These are phyloP conservation scores for Mangifera indica DNA, from an alignment of 345 rosid genomes.

Conservation along the genomic window DNA sequence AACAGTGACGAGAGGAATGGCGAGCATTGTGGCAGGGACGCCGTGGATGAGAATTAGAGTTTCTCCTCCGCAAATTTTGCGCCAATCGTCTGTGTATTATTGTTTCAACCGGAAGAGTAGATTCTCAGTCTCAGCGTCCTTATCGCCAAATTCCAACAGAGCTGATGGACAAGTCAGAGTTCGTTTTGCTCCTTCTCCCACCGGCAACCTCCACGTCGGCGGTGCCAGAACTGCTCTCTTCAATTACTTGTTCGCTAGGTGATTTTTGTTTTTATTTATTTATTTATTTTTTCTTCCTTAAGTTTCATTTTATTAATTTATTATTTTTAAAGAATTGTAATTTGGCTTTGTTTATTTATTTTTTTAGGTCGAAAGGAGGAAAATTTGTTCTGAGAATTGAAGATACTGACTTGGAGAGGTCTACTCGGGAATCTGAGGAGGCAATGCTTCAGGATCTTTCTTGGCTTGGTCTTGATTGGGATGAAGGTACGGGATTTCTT, in stretches of 20 bases:
- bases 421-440: slow-evolving; percentile 85
- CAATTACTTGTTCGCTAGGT: slow-evolving; percentile 93
- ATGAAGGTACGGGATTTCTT: slow-evolving; percentile 59
- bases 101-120: slow-evolving; percentile 5
- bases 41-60: slow-evolving; percentile 58
- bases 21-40: slow-evolving; percentile 42
- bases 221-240: slow-evolving; percentile 98
- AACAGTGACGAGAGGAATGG: slow-evolving; percentile 33
- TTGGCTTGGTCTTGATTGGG: slow-evolving; percentile 95
- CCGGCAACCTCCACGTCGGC: slow-evolving; percentile 95
- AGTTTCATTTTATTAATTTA: background rate
- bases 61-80: slow-evolving; percentile 30
- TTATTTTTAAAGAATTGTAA: background rate
- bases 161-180: slow-evolving; percentile 39
- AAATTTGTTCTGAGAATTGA: slow-evolving; percentile 87
- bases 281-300: background rate
- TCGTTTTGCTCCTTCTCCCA: slow-evolving; percentile 97
- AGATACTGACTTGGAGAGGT: slow-evolving; percentile 94
- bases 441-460: slow-evolving; percentile 84
- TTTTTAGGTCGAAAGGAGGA: slow-evolving; percentile 79
- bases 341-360: background rate
- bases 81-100: slow-evolving; percentile 8
- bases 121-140: slow-evolving; percentile 39
- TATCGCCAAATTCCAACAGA: background rate
- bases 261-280: background rate